Evolutionary conservation across 768 basidiomycete species (phyloP).

Genomic region (Pseudohyphozyma bogoriensis): DNA sequence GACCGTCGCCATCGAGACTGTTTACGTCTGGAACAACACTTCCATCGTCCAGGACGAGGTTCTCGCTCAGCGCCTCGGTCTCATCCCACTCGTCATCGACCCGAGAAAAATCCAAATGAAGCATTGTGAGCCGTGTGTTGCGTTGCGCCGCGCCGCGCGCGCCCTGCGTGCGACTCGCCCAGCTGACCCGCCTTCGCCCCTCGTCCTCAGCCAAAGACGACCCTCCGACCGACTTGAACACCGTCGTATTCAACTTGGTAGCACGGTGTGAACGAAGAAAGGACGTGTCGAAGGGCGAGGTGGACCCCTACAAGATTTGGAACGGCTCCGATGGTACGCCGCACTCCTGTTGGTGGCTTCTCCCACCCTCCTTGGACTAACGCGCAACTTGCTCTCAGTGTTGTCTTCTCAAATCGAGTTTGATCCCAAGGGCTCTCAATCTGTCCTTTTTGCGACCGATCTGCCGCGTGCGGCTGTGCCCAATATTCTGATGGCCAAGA

Average conservation of each 20-base stretch:
- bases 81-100: slow-evolving; percentile 80
- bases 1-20: slow-evolving; percentile 77
- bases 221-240: slow-evolving; percentile 74
- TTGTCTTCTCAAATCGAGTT: slow-evolving; percentile 48
- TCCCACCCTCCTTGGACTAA: not conserved
- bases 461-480: slow-evolving; percentile 59
- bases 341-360: slow-evolving; percentile 17
- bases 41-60: slow-evolving; percentile 89
- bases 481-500: slow-evolving; percentile 80
- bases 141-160: not conserved
- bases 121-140: slow-evolving; percentile 34
- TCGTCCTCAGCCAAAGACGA: slow-evolving; percentile 41
- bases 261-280: slow-evolving; percentile 54
- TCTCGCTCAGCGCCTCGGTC: slow-evolving; percentile 78
- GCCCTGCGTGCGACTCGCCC: too few relatives aligned
- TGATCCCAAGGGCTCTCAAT: slow-evolving; percentile 75
- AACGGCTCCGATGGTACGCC: slow-evolving; percentile 51
- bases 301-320: slow-evolving; percentile 58
- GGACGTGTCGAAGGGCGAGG: slow-evolving; percentile 44
- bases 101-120: slow-evolving; percentile 53
- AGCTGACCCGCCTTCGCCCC: not conserved
- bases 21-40: slow-evolving; percentile 91
- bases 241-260: slow-evolving; percentile 72
- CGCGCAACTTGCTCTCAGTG: slow-evolving; percentile 26
- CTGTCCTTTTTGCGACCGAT: slow-evolving; percentile 47